These are phyloP conservation scores for Aspergillus wentii DNA, from an alignment of 495 filamentous ascomycete genomes.

Conservation along the genomic window DNA sequence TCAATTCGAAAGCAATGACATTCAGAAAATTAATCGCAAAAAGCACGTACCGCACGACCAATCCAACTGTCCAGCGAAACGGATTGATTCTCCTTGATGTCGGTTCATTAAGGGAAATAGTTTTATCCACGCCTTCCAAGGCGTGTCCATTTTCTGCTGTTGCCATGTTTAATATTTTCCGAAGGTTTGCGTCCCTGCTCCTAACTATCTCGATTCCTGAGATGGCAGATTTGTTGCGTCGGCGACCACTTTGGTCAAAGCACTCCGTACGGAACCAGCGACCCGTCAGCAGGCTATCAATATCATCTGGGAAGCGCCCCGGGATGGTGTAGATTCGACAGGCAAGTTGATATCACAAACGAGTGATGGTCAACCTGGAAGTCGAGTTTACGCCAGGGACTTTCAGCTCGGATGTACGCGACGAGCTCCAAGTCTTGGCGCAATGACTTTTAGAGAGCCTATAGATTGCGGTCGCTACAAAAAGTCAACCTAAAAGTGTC, in stretches of 20 bases:
- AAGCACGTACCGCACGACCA: conserved; percentile 56
- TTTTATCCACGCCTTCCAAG: conserved; percentile 15
- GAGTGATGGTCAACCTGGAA: too few relatives aligned
- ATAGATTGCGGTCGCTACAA: neutral
- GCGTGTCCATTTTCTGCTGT: conserved; percentile 25
- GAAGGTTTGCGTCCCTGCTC: too few relatives aligned
- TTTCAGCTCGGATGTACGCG: neutral
- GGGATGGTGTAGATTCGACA: neutral
- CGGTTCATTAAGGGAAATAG: conserved; percentile 5
- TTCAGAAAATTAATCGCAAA: conserved; percentile 1
- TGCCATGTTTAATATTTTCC: conserved; percentile 23
- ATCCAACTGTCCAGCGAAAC: conserved; percentile 48
- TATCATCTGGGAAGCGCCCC: neutral
- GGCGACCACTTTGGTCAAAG: too few relatives aligned
- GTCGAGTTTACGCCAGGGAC: too few relatives aligned
- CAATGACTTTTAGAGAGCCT: neutral
- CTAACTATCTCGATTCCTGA: too few relatives aligned
- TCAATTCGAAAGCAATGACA: neutral
- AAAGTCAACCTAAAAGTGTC: neutral
- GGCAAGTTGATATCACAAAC: neutral
- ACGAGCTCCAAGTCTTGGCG: conserved; percentile 2
- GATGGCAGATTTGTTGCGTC: too few relatives aligned
- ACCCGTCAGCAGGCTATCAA: neutral
- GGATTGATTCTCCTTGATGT: conserved; percentile 28
- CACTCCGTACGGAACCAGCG: neutral